Conservation (phyloP, 1,284 basidiomycete species). For the Psilocybe mexicana region DNA sequence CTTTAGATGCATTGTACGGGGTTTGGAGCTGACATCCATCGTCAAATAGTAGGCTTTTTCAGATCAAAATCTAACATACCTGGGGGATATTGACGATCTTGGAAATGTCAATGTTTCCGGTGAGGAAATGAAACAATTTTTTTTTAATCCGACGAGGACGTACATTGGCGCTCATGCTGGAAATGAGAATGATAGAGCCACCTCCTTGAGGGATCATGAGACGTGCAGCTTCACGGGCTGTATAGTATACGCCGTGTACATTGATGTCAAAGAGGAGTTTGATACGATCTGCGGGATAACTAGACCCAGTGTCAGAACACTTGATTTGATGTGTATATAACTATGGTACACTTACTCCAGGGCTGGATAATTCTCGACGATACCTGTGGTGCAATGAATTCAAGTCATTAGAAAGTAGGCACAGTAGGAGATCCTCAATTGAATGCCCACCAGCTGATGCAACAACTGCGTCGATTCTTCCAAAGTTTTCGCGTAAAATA, state of each 20-base stretch:
- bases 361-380: conserved; percentile 91
- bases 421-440: conserved; percentile 2
- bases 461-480: conserved; percentile 84
- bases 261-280: conserved; percentile 90
- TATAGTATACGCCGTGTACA: conserved; percentile 91
- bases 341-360: conserved; percentile 59
- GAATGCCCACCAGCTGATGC: conserved; percentile 77
- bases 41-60: neutral
- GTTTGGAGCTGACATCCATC: conserved; percentile 70
- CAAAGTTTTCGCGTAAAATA: conserved; percentile 70
- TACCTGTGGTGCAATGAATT: conserved; percentile 49
- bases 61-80: conserved; percentile 34
- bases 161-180: conserved; percentile 89
- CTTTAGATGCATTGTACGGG: conserved; percentile 96
- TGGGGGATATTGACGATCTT: conserved; percentile 87
- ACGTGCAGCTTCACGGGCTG: conserved; percentile 88
- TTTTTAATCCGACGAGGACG: conserved; percentile 28
- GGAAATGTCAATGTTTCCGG: neutral
- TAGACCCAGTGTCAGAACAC: conserved; percentile 25
- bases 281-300: conserved; percentile 83
- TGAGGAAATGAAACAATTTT: neutral
- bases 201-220: conserved; percentile 75
- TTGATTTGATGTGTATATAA: conserved; percentile 8
- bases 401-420: conserved; percentile 3
- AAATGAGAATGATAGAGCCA: conserved; percentile 86